Base-by-base conservation (phyloP, 352 stramenopile genomes). In the Pythium phragmitis region DNA sequence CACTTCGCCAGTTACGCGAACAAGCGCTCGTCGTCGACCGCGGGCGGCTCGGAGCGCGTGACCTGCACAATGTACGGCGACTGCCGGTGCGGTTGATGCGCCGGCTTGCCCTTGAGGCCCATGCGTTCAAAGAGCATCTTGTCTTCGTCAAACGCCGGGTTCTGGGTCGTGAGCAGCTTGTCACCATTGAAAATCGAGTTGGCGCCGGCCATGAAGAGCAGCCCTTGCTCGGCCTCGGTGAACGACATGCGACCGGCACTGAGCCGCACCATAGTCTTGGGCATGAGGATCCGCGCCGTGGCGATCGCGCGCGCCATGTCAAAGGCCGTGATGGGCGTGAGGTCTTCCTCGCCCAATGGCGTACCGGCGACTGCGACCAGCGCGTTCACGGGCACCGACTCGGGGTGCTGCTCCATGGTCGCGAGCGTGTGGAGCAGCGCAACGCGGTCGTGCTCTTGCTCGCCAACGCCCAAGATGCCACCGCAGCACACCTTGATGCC, bases 171-270 rank as follows among this genome's bases (percentile, higher is more conserved):
- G 42, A 99, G 79, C 46, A 99, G 82, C 75, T 95, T 98, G 79
- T 99, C 97, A 34, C 97, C 97, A 76, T 98, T 99, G 73, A 99
- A 99, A 76, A 99, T 99, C 60, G 93, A 98, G 85, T 99, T 99
- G 59, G 97, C 97, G 19, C 97, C 97, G 7, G 96, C 96, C 79
- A 98, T 96, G 81, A 99, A 99, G 79, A 98, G 97, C 56, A 98
- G 75, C 7, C 83, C 97, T 75, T 99, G 96, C 71, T 98, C 97
- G 5, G 94, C 94, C 66, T 99, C 87, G 56, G 88, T 95, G 74
- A 99, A 99, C 46, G 92, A 98, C 68, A 99, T 89, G 65, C 97
- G 89, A n/a, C 97, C 97, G 19, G 97, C 97, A 19, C 91, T 98
- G 30, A 99, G 79, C 26, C 96, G 94, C 46, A 99, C 97, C 96